phyloP scores from a whole-genome alignment of 805 yeast species.

The Metschnikowia reukaufii region DNA sequence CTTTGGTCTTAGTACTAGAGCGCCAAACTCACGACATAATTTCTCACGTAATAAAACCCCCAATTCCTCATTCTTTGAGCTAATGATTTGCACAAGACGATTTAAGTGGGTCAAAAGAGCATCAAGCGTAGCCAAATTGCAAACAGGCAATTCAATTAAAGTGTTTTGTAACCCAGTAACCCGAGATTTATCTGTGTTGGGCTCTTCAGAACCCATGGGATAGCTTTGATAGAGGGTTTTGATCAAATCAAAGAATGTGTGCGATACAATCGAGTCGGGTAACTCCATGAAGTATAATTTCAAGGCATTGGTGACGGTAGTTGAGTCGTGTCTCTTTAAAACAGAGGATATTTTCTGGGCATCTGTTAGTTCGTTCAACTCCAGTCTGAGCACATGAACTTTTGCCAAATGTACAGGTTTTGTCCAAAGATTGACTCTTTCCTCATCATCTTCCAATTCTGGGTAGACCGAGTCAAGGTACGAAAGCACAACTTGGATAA shows the following conservation, averaged over 20 bases:
- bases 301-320: conserved; percentile 64
- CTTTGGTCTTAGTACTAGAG: conserved; percentile 57
- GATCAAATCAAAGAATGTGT: conserved; percentile 62
- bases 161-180: conserved; percentile 65
- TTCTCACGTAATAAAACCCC: conserved; percentile 40
- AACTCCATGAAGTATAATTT: conserved; percentile 75
- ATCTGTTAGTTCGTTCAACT: conserved; percentile 43
- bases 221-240: conserved; percentile 58
- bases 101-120: conserved; percentile 76
- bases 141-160: conserved; percentile 63
- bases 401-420: conserved; percentile 58
- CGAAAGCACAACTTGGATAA: conserved; percentile 61
- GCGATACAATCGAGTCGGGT: conserved; percentile 73
- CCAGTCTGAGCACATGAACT: conserved; percentile 60
- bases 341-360: conserved; percentile 32
- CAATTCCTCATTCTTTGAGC: conserved; percentile 38
- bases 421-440: conserved; percentile 67
- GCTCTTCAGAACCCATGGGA: conserved; percentile 27
- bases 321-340: conserved; percentile 46
- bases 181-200: conserved; percentile 34
- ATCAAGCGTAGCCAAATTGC: conserved; percentile 76
- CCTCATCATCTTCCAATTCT: conserved; percentile 63
- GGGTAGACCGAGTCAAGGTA: conserved; percentile 74
- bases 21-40: conserved; percentile 68
- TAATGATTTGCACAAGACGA: conserved; percentile 53